Evolutionary conservation across 768 basidiomycete species (phyloP).

Genomic region (Tylopilus intermedius): DNA sequence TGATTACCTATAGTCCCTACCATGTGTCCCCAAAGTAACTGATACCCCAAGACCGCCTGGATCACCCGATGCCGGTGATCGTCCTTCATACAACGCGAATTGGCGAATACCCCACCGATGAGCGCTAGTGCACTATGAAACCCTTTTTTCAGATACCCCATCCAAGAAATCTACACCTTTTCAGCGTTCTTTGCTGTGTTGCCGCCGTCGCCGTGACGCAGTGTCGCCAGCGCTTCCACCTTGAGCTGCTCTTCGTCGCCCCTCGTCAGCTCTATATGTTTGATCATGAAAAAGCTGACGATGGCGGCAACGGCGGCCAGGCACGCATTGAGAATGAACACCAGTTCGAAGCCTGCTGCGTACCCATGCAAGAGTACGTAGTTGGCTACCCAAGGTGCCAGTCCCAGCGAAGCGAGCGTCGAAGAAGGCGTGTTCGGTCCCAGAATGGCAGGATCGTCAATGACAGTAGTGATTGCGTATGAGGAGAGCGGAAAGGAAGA

Average conservation of each 20-base stretch:
- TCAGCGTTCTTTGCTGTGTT: not conserved
- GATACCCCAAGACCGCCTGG: too few relatives aligned
- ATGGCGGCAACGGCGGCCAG: slow-evolving; percentile 52
- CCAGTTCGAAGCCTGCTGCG: slow-evolving; percentile 49
- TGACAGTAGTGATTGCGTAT: slow-evolving; percentile 37
- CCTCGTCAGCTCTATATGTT: slow-evolving; percentile 54
- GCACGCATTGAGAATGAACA: slow-evolving; percentile 60
- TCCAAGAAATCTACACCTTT: not conserved
- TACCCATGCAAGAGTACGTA: slow-evolving; percentile 47
- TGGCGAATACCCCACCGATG: not conserved
- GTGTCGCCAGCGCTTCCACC: slow-evolving; percentile 31
- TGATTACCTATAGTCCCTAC: too few relatives aligned
- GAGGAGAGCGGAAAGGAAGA: slow-evolving; percentile 33
- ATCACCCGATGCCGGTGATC: too few relatives aligned
- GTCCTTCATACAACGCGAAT: too few relatives aligned
- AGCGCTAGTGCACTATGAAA: not conserved
- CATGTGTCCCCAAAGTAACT: too few relatives aligned
- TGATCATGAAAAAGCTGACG: slow-evolving; percentile 54
- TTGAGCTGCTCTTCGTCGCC: slow-evolving; percentile 51
- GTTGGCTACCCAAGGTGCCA: slow-evolving; percentile 35
- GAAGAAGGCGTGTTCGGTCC: slow-evolving; percentile 29
- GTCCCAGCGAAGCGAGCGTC: slow-evolving; percentile 29
- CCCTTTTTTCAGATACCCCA: not conserved
- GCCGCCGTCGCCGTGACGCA: not conserved
- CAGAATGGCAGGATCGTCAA: slow-evolving; percentile 45